Percentiles rank a stretch among this genome's conserved stretches.
These are phyloP conservation scores for Agrocybe chaxingu DNA, from an alignment of 768 basidiomycete genomes.

Conservation along the genomic window DNA sequence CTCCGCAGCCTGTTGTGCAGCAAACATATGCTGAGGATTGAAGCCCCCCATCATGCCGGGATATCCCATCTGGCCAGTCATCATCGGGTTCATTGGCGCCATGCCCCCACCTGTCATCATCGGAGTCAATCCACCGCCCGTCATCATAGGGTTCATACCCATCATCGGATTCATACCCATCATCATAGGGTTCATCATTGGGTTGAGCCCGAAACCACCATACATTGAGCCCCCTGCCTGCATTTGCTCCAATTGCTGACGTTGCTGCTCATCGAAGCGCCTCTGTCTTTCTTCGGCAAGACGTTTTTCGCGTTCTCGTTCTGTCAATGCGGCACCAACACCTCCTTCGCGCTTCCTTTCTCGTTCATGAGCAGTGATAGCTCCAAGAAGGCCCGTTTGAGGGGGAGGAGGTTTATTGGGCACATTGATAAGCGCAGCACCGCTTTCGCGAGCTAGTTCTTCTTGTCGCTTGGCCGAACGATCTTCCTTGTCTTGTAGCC, in stretches of 20 bases:
- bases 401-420: constrained; percentile 93
- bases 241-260: constrained; percentile 88
- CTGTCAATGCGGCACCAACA: constrained; percentile 90
- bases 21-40: constrained; percentile 81
- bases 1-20: constrained; percentile 80
- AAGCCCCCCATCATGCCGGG: constrained; percentile 57
- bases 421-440: constrained; percentile 93
- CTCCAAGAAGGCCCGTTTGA: constrained; percentile 92
- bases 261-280: constrained; percentile 87
- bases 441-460: constrained; percentile 87
- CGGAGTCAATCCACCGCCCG: constrained; percentile 35
- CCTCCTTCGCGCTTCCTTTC: constrained; percentile 95
- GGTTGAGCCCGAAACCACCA: constrained; percentile 56
- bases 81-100: constrained; percentile 47
- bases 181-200: constrained; percentile 81
- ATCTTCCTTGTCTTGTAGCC: constrained; percentile 93
- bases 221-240: constrained; percentile 76
- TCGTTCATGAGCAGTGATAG: constrained; percentile 92
- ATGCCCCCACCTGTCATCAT: constrained; percentile 43
- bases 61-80: constrained; percentile 50
- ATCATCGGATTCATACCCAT: constrained; percentile 51
- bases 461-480: constrained; percentile 95
- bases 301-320: constrained; percentile 91
- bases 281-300: constrained; percentile 90
- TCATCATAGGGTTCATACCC: constrained; percentile 56